Base-by-base conservation (phyloP, 495 filamentous ascomycete species). In the Gamarada debralockiae region DNA sequence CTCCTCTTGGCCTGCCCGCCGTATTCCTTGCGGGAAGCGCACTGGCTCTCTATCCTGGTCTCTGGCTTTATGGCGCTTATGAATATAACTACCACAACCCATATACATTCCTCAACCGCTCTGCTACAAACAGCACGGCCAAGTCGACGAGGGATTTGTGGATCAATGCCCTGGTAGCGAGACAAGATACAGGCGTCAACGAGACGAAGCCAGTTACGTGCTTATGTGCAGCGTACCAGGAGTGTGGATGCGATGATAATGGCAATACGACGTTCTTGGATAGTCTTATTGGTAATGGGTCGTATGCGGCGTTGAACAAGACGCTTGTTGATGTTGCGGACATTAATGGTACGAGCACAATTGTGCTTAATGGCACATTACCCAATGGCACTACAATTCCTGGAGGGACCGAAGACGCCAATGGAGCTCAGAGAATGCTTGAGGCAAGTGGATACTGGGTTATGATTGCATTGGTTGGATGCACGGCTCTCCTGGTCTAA, bases 301-400 rank as follows among this genome's bases (percentile, higher is more conserved):
- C 65, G 56, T 73, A 77, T 56, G 47, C 57, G 2, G 73, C 70
- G 1, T 67, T 82, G 47, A 87, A 95, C 68, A 73, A 78, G 33
- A 79, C 72, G n/a, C 59, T 86, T 3, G 76, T 87, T 25, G 75
- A 57, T 2, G 77, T 95, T 14, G 76, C 76, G 0, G 60, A 79
- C 7, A 80, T 90, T 22, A 92, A 96, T 60, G 88, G 86, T 21
- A 93, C 82, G 0, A 72, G 68, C 39, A 91, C 81, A 15, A 80
- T 97, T 53, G 72, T 90, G 47, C 74, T 97, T 67, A 93, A 95
- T 57, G 93, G 93, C 10, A 91, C 89, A 0, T 67, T 97, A 40
- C 82, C 86, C 17, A 93, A 93, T 60, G 90, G 87, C 22, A 96
- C 92, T 1, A 90, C 88, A 0, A 77, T 80, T 3, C 64, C 76